phyloP scores from a whole-genome alignment of 2,329 filamentous ascomycete genomes.

The Beauveria asiatica region DNA sequence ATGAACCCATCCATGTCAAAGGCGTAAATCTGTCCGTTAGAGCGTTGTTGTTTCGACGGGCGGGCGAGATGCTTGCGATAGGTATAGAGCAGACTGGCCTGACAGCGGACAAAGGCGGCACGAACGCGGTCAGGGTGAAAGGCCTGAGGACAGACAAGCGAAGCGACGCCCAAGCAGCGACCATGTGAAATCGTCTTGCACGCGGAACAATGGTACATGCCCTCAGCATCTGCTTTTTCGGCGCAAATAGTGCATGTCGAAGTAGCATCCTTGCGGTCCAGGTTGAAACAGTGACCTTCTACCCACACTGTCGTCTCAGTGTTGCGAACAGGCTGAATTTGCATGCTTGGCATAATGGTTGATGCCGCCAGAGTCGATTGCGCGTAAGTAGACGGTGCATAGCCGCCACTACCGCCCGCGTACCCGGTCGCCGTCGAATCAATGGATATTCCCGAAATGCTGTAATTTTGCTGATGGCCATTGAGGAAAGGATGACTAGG shows the following conservation, averaged over 20 bases:
- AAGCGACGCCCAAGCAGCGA: conserved; percentile 53
- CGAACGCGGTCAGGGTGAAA: conserved; percentile 55
- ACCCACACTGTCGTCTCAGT: conserved; percentile 77
- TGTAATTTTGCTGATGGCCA: conserved; percentile 51
- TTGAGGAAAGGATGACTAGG: conserved; percentile 68
- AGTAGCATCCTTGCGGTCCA: conserved; percentile 48
- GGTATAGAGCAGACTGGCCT: conserved; percentile 58
- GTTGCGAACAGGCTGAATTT: conserved; percentile 69
- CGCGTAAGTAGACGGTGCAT: conserved; percentile 76
- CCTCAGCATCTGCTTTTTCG: conserved; percentile 62
- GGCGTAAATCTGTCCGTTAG: conserved; percentile 49
- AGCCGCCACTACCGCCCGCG: conserved; percentile 51
- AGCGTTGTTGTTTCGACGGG: conserved; percentile 52
- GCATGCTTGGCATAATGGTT: conserved; percentile 78
- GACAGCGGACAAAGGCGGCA: conserved; percentile 55
- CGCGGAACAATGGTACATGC: conserved; percentile 64
- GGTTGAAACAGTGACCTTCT: conserved; percentile 74
- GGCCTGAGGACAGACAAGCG: conserved; percentile 53
- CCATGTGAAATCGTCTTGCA: conserved; percentile 52
- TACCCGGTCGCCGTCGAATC: conserved; percentile 55
- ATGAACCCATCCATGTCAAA: conserved; percentile 60
- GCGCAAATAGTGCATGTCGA: conserved; percentile 67
- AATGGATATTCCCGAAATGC: conserved; percentile 50
- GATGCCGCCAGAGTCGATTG: conserved; percentile 80
- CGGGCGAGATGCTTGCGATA: conserved; percentile 56